A percentile compares a stretch with the other conserved stretches of the same genome.
phyloP scores from a whole-genome alignment of 1,284 basidiomycete genomes.

The Melampsora americana region DNA sequence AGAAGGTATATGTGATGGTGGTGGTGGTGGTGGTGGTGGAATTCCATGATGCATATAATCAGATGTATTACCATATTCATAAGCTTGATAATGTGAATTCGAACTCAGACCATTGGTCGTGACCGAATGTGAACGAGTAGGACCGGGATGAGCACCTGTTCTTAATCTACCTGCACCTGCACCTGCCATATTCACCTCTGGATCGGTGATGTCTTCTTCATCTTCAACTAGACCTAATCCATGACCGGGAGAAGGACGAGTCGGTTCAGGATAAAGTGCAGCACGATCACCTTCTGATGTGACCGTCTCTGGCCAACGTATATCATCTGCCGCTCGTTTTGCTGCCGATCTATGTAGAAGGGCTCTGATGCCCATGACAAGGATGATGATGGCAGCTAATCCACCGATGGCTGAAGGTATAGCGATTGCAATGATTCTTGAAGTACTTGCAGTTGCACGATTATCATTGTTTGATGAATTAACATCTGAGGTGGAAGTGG shows the following conservation, averaged over 20 bases:
- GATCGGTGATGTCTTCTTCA: conserved; percentile 44
- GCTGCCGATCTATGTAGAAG: conserved; percentile 17
- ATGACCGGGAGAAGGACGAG: conserved; percentile 47
- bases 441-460: background rate
- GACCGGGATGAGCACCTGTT: background rate
- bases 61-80: background rate
- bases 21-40: background rate
- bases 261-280: conserved; percentile 50
- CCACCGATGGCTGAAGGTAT: conserved; percentile 36
- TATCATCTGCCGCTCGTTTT: conserved; percentile 45
- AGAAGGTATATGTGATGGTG: background rate
- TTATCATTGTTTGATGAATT: conserved; percentile 9
- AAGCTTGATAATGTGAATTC: background rate
- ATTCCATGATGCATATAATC: background rate
- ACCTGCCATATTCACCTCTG: conserved; percentile 23
- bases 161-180: conserved; percentile 16
- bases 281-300: conserved; percentile 46
- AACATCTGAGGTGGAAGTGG: background rate
- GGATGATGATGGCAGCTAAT: conserved; percentile 6
- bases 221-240: conserved; percentile 49
- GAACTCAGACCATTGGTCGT: background rate
- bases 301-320: conserved; percentile 49
- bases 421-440: conserved; percentile 20
- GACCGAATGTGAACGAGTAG: background rate
- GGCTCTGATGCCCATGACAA: conserved; percentile 8